A percentile compares a stretch with the other conserved stretches of the same genome.
phyloP scores from a whole-genome alignment of 2,329 filamentous ascomycete genomes.

The Beauveria asiatica region DNA sequence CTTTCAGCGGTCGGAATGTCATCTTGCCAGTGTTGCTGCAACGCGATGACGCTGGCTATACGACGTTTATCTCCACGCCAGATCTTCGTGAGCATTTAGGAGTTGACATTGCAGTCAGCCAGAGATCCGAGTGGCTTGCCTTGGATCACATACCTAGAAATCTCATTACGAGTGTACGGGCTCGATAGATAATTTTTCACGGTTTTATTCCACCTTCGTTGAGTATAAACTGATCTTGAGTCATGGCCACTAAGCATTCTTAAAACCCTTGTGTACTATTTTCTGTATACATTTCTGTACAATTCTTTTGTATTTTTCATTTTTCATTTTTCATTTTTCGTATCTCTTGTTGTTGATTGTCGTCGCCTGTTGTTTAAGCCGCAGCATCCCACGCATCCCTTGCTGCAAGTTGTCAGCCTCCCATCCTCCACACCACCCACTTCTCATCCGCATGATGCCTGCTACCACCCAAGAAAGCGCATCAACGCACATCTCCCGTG shows the following conservation, averaged over 20 bases:
- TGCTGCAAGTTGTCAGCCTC: not conserved
- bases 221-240: too few relatives aligned
- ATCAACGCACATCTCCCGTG: not conserved
- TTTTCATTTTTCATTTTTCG: not conserved
- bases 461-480: not conserved
- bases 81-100: not conserved
- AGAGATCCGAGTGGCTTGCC: not conserved
- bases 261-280: too few relatives aligned
- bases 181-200: too few relatives aligned
- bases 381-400: not conserved
- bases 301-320: too few relatives aligned
- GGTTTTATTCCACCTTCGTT: too few relatives aligned
- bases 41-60: not conserved
- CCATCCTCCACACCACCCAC: not conserved
- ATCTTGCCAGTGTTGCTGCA: not conserved
- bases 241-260: too few relatives aligned
- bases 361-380: not conserved
- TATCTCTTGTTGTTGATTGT: not conserved
- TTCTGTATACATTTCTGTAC: too few relatives aligned
- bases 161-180: not conserved
- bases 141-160: not conserved
- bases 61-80: not conserved
- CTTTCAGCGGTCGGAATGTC: not conserved
- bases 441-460: constrained; percentile 6
- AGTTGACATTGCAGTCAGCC: not conserved